Percentiles rank a stretch among this genome's conserved stretches.
Evolutionary conservation across 805 yeast species (phyloP).

Genomic region (Yueomyces sinensis): DNA sequence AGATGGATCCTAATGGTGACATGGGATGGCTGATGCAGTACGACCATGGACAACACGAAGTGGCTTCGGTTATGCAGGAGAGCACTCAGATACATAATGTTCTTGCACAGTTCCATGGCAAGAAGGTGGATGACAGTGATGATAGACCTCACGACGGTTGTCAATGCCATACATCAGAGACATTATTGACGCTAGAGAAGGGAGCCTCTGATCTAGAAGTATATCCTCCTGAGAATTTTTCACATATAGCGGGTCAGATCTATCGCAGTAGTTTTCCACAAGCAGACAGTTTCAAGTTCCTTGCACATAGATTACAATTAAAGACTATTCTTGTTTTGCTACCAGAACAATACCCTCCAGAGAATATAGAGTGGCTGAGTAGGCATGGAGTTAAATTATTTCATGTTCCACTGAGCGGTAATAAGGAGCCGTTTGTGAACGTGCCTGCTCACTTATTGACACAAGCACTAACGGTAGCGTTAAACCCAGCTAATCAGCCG

Average conservation of each 20-base stretch:
- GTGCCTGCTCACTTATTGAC: slow-evolving; percentile 56
- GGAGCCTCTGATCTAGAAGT: slow-evolving; percentile 9
- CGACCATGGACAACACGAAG: background rate
- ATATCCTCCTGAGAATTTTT: slow-evolving; percentile 79
- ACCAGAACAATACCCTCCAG: slow-evolving; percentile 83
- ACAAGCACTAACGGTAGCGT: slow-evolving; percentile 65
- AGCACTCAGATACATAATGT: background rate
- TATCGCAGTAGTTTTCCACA: slow-evolving; percentile 88
- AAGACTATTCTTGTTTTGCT: slow-evolving; percentile 72
- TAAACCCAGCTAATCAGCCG: slow-evolving; percentile 84
- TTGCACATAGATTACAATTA: slow-evolving; percentile 41
- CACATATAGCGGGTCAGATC: slow-evolving; percentile 64
- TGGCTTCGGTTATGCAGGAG: background rate
- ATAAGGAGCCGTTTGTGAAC: slow-evolving; percentile 87
- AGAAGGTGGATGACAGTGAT: background rate
- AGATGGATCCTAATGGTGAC: background rate
- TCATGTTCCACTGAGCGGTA: slow-evolving; percentile 90
- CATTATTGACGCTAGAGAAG: too few species aligned
- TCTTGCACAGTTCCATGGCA: background rate
- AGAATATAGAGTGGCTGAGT: slow-evolving; percentile 51
- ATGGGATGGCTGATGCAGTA: background rate
- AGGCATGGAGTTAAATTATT: slow-evolving; percentile 52
- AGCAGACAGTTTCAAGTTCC: slow-evolving; percentile 63
- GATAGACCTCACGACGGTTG: background rate
- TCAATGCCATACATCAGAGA: too few species aligned